Base-by-base conservation (phyloP, 2,329 filamentous ascomycete genomes). In the Acrocalymma vagum region DNA sequence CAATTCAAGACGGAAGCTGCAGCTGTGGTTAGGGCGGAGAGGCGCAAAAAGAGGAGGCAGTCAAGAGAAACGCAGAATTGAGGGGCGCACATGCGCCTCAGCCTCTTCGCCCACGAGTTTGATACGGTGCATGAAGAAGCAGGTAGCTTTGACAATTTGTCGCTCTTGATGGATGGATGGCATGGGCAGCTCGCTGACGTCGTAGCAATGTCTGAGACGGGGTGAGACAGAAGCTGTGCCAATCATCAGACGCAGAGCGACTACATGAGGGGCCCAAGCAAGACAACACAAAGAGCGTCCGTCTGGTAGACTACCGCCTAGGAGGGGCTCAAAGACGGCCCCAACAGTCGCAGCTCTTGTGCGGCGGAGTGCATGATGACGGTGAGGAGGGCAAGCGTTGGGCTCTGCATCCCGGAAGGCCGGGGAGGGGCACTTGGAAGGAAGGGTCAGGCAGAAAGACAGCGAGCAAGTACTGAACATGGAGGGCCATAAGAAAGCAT, bases 211-310 rank as follows among this genome's bases (percentile, higher is more conserved):
- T 46, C 54, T 64, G 60, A 65, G 62, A 67, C 62, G 57, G 39
- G 46, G 45, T 60, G 59, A 66, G 60, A 66, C 63, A 48, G 32
- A 32, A 40, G 43, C 36, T 53, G 40, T 37, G 55, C 62, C 58
- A 65, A 65, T 63, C n/a, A n/a, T n/a, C n/a, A 17, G 46, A 42
- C 13, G 40, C 15, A 13, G 29, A 23, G 24, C 30, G 29, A 20
- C 31, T 30, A 32, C 31, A 35, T 36, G n/a, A 38, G 33, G 33
- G 39, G 42, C 38, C 48, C 40, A 48, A 37, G 45, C 49, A 51
- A 44, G 42, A 51, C 36, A 41, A 31, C 43, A 53, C 41, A 45
- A 38, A n/a, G n/a, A n/a, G n/a, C n/a, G n/a, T n/a, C n/a, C n/a
- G n/a, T n/a, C n/a, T n/a, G n/a, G n/a, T n/a, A n/a, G n/a, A n/a